A percentile compares a stretch with the other conserved stretches of the same genome.
These are phyloP conservation scores for sweet orange (Citrus sinensis) DNA, from an alignment of 345 rosid genomes.

Conservation along the genomic window DVS_A1.0 CM039167.1:9156001-9156500, in stretches of 20 bases:
- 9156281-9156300: slow-evolving; percentile 21
- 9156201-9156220: slow-evolving; percentile 27
- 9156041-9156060: slow-evolving; percentile 29
- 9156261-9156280: slow-evolving; percentile 36
- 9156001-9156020: slow-evolving; percentile 37
- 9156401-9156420: slow-evolving; percentile 26
- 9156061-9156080: slow-evolving; percentile 36
- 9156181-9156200: slow-evolving; percentile 23
- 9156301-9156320: slow-evolving; percentile 33
- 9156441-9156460: slow-evolving; percentile 36
- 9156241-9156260: slow-evolving; percentile 38
- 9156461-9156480: slow-evolving; percentile 38
- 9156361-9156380: slow-evolving; percentile 34
- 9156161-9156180: slow-evolving; percentile 40
- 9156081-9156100: slow-evolving; percentile 25
- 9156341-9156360: slow-evolving; percentile 37
- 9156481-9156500: slow-evolving; percentile 26
- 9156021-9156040: slow-evolving; percentile 29
- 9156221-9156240: slow-evolving; percentile 30
- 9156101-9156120: slow-evolving; percentile 27
- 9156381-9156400: slow-evolving; percentile 21
- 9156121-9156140: slow-evolving; percentile 21
- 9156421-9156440: slow-evolving; percentile 30
- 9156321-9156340: slow-evolving; percentile 24
- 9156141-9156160: slow-evolving; percentile 37